Conservation (phyloP, 2,329 filamentous ascomycete genomes). For the Paecilomyces niveus region DNA sequence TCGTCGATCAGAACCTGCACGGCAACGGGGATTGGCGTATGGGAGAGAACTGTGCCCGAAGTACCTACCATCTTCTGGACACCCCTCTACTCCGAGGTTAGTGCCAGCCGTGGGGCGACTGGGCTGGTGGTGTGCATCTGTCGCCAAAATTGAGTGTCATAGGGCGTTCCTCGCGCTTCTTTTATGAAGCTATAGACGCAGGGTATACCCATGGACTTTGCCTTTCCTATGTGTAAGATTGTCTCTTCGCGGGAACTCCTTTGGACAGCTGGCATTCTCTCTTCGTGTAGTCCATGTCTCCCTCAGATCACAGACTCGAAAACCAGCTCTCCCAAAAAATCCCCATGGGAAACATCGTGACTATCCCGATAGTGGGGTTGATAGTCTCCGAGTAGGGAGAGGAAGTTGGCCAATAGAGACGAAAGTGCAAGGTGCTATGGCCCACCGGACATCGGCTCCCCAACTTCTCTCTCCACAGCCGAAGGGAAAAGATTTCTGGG, state of each 20-base stretch:
- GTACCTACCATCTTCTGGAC: neutral
- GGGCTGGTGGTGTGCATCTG: neutral
- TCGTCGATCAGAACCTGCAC: neutral
- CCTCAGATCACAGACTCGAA: neutral
- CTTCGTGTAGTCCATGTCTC: neutral
- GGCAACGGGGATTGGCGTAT: neutral
- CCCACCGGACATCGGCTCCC: neutral
- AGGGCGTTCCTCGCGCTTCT: neutral
- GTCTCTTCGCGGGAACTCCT: neutral
- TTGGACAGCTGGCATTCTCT: neutral
- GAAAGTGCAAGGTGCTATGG: neutral
- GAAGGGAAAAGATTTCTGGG: neutral
- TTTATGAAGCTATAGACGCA: neutral
- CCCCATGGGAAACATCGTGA: neutral
- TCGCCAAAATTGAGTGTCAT: neutral
- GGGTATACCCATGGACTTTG: neutral
- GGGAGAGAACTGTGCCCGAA: neutral
- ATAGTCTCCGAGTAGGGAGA: neutral
- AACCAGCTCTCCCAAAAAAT: neutral
- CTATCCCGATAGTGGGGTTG: neutral
- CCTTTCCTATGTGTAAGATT: neutral
- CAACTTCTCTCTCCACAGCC: neutral
- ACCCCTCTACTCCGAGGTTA: neutral
- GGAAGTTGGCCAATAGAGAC: neutral
- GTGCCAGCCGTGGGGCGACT: neutral